phyloP scores from a whole-genome alignment of 2,329 filamentous ascomycete species.

The Botrytis porri region DNA sequence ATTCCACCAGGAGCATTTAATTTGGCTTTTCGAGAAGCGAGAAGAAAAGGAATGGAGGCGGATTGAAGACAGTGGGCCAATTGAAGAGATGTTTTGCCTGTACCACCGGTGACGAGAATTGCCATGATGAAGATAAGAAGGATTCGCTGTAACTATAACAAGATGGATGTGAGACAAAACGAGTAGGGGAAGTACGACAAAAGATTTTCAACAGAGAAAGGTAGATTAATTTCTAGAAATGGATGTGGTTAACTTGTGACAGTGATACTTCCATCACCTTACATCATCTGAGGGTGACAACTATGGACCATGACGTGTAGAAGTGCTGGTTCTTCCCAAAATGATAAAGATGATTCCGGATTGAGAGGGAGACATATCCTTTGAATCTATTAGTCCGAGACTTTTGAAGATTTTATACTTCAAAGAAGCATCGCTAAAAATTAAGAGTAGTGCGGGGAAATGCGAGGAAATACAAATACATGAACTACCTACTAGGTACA shows the following conservation, averaged over 20 bases:
- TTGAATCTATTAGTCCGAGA: background rate
- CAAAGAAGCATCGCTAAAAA: background rate
- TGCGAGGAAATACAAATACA: background rate
- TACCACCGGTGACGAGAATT: constrained; percentile 1
- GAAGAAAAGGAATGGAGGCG: constrained; percentile 8
- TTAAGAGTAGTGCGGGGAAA: background rate
- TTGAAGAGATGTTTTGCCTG: constrained; percentile 5
- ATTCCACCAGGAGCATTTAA: background rate
- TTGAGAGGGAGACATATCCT: background rate
- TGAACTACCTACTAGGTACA: no score
- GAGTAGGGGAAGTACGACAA: background rate
- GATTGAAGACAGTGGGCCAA: background rate
- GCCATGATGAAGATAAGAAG: background rate
- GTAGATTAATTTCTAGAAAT: background rate
- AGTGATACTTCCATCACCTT: background rate
- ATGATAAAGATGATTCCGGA: background rate
- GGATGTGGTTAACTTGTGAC: background rate
- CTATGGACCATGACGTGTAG: background rate
- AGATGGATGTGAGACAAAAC: background rate
- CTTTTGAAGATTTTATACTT: background rate
- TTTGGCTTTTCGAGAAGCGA: background rate
- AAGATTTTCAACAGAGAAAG: background rate
- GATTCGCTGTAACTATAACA: background rate
- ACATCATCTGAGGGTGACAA: background rate
- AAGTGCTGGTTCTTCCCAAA: background rate